Percentiles rank a stretch among this genome's conserved stretches.
These are phyloP conservation scores for Orbilia oligospora DNA, from an alignment of 2,329 filamentous ascomycete genomes.

Conservation along the genomic window DNA sequence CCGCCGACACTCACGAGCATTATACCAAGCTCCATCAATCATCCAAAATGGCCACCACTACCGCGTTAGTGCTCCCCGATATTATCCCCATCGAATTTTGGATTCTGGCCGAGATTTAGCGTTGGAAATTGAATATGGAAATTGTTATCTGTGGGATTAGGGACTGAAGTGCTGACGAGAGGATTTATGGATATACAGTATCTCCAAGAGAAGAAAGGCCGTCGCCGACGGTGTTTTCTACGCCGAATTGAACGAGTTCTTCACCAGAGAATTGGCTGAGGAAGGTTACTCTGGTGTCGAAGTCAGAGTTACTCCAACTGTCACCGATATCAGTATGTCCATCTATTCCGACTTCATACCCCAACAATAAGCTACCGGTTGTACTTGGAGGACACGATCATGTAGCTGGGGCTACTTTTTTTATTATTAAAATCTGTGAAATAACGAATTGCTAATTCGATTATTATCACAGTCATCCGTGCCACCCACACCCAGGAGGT, in stretches of 20 bases:
- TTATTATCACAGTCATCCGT: conserved; percentile 80
- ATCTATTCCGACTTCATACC: conserved; percentile 14
- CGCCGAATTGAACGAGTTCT: conserved; percentile 99
- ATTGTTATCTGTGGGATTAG: conserved; percentile 10
- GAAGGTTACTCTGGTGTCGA: conserved; percentile 99
- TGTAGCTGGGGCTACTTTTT: neutral
- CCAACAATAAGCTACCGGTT: neutral
- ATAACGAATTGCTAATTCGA: conserved; percentile 58
- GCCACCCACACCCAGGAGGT: conserved; percentile 99
- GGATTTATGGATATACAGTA: conserved; percentile 56
- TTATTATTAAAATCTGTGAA: neutral
- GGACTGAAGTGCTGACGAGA: conserved; percentile 50
- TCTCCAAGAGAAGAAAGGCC: conserved; percentile 73
- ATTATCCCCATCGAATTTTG: conserved; percentile 8
- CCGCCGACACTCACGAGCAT: conserved; percentile 38
- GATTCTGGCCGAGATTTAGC: neutral
- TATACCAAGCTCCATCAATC: conserved; percentile 27
- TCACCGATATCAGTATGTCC: conserved; percentile 92
- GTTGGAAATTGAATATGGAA: conserved; percentile 18
- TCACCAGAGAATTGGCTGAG: conserved; percentile 99
- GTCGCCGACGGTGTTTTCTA: conserved; percentile 99
- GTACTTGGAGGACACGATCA: neutral
- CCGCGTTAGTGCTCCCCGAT: conserved; percentile 48
- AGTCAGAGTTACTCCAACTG: conserved; percentile 99
- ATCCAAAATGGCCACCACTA: conserved; percentile 56